Percentiles rank a stretch among this genome's conserved stretches.
Evolutionary conservation across 192 early-diverging fungal genomes (phyloP).

Genomic region (Umbelopsis vinacea): DNA sequence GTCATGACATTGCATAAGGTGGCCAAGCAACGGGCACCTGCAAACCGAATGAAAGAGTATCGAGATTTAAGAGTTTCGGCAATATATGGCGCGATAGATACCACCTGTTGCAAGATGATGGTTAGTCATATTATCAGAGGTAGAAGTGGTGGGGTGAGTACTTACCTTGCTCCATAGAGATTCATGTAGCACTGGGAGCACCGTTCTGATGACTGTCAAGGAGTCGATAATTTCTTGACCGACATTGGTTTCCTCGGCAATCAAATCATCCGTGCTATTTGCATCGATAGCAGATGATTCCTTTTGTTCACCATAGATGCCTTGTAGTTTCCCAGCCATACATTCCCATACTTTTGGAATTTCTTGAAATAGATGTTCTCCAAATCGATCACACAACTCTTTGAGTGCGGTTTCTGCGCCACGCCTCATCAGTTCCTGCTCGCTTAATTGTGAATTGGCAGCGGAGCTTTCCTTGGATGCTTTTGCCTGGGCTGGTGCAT

Average conservation of each 20-base stretch:
- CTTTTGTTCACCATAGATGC: conserved; percentile 40
- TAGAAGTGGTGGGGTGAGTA: not conserved
- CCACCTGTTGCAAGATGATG: conserved; percentile 36
- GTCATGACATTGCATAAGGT: conserved; percentile 71
- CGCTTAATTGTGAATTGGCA: conserved; percentile 38
- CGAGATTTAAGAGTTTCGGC: conserved; percentile 66
- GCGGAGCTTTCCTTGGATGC: conserved; percentile 42
- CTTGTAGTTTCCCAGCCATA: conserved; percentile 48
- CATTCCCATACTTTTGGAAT: conserved; percentile 77
- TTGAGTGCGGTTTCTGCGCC: conserved; percentile 67
- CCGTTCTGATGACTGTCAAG: conserved; percentile 69
- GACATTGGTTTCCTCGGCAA: conserved; percentile 21
- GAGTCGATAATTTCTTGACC: conserved; percentile 80
- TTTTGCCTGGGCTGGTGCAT: conserved; percentile 29
- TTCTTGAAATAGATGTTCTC: conserved; percentile 62
- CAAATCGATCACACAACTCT: conserved; percentile 70
- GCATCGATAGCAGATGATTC: conserved; percentile 32
- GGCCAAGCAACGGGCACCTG: conserved; percentile 80
- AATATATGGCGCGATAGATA: conserved; percentile 66
- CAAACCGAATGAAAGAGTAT: conserved; percentile 76
- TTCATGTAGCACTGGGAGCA: conserved; percentile 67
- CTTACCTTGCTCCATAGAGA: conserved; percentile 41
- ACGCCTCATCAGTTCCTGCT: conserved; percentile 65
- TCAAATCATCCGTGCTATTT: conserved; percentile 31
- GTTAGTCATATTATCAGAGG: not conserved